These are phyloP conservation scores for Alisma plantagoaquatica DNA, from an alignment of 106 monocot species.

Conservation along the genomic window DNA sequence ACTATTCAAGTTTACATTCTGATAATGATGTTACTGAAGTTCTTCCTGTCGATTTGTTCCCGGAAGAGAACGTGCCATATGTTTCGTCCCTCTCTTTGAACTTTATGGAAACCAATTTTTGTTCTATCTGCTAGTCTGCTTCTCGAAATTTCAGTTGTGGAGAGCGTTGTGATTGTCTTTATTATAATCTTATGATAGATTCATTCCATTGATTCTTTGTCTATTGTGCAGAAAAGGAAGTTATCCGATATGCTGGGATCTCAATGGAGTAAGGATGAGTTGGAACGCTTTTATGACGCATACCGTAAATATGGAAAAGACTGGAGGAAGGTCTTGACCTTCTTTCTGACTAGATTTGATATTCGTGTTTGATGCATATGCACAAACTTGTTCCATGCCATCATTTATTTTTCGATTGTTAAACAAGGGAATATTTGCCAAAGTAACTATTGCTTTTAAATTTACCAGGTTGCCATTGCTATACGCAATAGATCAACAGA, in stretches of 20 bases:
- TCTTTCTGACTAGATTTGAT: background rate
- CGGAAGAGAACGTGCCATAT: too few species aligned
- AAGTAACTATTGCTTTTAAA: background rate
- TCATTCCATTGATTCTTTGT: background rate
- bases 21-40: too few species aligned
- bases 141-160: background rate
- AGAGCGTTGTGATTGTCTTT: background rate
- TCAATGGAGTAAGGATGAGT: conserved; percentile 42
- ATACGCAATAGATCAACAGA: conserved; percentile 14
- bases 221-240: conserved; percentile 32
- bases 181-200: background rate
- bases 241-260: conserved; percentile 29
- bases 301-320: conserved; percentile 39
- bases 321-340: conserved; percentile 38
- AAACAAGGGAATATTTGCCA: background rate
- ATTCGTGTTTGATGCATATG: too few species aligned
- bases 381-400: too few species aligned
- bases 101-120: too few species aligned
- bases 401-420: too few species aligned
- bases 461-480: conserved; percentile 19
- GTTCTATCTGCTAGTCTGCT: background rate
- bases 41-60: too few species aligned
- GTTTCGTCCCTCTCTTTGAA: too few species aligned
- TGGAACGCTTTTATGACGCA: too few species aligned
- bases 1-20: too few species aligned